Evolutionary conservation across 495 filamentous ascomycete species (phyloP).

Genomic region (Lasiosphaeria ovina): DNA sequence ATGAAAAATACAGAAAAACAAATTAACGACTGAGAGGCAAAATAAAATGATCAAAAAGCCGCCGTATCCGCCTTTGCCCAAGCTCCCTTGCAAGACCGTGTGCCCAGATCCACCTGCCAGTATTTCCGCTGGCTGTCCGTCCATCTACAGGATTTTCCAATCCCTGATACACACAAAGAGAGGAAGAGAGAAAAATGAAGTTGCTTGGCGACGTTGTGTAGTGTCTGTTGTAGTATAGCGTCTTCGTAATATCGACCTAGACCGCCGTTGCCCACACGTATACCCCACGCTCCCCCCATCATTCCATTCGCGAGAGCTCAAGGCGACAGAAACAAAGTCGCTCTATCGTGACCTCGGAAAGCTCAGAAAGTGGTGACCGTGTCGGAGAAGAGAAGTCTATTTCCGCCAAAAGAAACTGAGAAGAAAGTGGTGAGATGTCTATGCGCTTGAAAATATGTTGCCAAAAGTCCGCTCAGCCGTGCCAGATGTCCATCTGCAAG

Average conservation of each 20-base stretch:
- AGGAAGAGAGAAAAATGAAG: not conserved
- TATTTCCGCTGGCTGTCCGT: not conserved
- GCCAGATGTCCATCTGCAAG: slow-evolving; percentile 1
- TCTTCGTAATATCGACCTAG: not conserved
- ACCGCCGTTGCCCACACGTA: not conserved
- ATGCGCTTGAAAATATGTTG: not conserved
- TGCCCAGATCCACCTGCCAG: not conserved
- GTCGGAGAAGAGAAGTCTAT: not conserved
- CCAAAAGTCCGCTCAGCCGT: not conserved
- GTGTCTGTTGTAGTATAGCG: not conserved
- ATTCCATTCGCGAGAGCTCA: too few species aligned
- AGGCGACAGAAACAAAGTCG: too few species aligned
- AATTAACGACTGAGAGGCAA: not conserved
- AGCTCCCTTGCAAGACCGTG: not conserved
- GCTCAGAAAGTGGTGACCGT: too few species aligned
- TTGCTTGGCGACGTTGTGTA: not conserved
- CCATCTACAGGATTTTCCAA: not conserved
- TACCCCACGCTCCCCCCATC: not conserved
- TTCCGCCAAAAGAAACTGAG: not conserved
- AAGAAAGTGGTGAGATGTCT: slow-evolving; percentile 13
- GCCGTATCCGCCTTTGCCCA: not conserved
- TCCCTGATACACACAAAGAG: not conserved
- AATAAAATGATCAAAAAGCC: slow-evolving; percentile 3
- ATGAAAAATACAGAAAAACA: not conserved
- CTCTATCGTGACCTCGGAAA: too few species aligned